Evolutionary conservation across 2,329 filamentous ascomycete species (phyloP), one percentile per base, ranked within the genome.

Genomic region (Penicillium sp.): DNA sequence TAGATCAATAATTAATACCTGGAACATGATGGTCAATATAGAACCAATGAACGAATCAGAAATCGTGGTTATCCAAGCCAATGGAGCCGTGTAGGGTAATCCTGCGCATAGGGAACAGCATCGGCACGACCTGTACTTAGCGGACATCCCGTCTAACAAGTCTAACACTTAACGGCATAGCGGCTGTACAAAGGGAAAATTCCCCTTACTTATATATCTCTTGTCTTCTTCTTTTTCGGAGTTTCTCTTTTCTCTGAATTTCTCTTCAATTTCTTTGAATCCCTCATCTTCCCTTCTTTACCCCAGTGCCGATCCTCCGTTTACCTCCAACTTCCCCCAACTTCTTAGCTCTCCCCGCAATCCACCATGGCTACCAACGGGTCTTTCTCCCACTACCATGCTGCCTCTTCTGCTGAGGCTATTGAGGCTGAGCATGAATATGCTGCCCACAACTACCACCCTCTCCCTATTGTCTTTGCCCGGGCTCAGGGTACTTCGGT

Each of bases 381-480:
- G 15, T 34, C 53, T 39, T 37, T 52, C 48, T 70, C 76, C 32
- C 70, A 66, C 53, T 82, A 81, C 75, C 93, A 96, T 73, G 79
- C 88, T 48, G 69, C 86, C 19, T 89, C 91, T 24, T 90, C 89
- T 38, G 75, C 83, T 51, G 77, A 79, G 61, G 91, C 93, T 61
- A 94, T 96, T 68, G 74, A 82, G 46, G 75, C 83, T 46, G 93
- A 98, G 75, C 77, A 87, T 64, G 77, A 87, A 67, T 91, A 81
- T 70, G 93, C 93, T 43, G 93, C 93, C 43, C 93, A 98, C 81
- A 98, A 98, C 77, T 98, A 98, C 78, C 90, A 97, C 72, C 93
- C 93, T 15, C 81, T 98, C 2, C 93, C 93, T 35, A 84, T 98
- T 53, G 93, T 95, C 66, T 96, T 97, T 71, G 79, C 91, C 49